These are phyloP conservation scores for Salix viminalis DNA, from an alignment of 345 rosid species.

Conservation along the genomic window DNA sequence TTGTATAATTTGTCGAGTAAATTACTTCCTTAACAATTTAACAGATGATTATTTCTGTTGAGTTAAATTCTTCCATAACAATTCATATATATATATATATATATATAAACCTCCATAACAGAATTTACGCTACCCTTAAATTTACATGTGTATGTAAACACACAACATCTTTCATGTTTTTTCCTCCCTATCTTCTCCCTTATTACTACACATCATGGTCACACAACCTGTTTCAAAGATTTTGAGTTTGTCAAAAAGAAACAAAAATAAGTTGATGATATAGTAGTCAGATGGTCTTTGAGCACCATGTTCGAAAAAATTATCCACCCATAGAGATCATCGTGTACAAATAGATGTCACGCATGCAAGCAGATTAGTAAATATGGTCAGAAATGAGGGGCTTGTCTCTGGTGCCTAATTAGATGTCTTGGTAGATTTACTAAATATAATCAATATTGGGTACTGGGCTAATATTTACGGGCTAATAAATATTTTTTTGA, in stretches of 20 bases:
- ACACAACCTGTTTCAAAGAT: neutral
- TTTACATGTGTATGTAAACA: neutral
- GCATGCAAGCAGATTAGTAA: neutral
- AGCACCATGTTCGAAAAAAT: neutral
- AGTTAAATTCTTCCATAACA: neutral
- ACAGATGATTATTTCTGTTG: neutral
- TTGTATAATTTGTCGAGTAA: neutral
- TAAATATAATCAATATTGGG: neutral
- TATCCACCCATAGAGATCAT: neutral
- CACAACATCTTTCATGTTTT: neutral
- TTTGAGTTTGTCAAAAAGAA: neutral
- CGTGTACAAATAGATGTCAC: neutral
- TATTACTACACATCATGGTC: neutral
- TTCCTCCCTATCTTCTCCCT: neutral
- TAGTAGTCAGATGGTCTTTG: neutral
- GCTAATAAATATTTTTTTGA: neutral
- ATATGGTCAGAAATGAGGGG: neutral
- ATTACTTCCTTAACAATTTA: neutral
- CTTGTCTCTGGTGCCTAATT: neutral
- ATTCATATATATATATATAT: no score
- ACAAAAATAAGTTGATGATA: neutral
- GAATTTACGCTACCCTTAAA: neutral
- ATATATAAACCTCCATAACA: no score
- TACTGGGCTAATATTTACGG: neutral
- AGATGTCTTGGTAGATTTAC: neutral